Conservation (phyloP, 2,329 filamentous ascomycete species). For the Acephala macrosclerotiorum region DNA sequence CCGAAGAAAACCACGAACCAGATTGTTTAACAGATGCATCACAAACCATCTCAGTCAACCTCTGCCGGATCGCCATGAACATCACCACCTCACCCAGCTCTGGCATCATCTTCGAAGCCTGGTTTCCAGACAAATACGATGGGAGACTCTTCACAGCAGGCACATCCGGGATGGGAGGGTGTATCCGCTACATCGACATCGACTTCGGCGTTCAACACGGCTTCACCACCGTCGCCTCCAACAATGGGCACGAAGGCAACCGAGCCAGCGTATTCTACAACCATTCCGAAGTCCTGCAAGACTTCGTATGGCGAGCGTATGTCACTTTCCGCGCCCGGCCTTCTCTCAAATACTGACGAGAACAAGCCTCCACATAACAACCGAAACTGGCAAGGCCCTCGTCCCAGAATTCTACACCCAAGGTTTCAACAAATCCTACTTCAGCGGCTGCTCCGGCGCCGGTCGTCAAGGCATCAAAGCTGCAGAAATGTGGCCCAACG, state of each 20-base stretch:
- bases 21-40: conserved; percentile 22
- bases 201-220: conserved; percentile 32
- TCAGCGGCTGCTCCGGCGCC: conserved; percentile 49
- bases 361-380: conserved; percentile 19
- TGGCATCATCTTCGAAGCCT: conserved; percentile 32
- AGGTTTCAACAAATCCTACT: conserved; percentile 46
- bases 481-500: conserved; percentile 47
- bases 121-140: conserved; percentile 47
- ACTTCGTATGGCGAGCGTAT: conserved; percentile 36
- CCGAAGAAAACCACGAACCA: conserved; percentile 21
- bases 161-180: conserved; percentile 40
- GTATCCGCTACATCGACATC: conserved; percentile 34
- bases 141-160: conserved; percentile 50
- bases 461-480: conserved; percentile 50
- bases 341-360: not conserved
- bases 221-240: conserved; percentile 37
- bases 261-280: conserved; percentile 30
- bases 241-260: conserved; percentile 39
- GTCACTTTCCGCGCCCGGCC: not conserved
- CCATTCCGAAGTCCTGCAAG: conserved; percentile 32
- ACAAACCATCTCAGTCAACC: conserved; percentile 26
- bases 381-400: conserved; percentile 30
- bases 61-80: conserved; percentile 35
- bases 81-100: conserved; percentile 27
- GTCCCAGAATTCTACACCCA: conserved; percentile 43